Percentiles rank a stretch among this genome's conserved stretches.
Evolutionary conservation across 1,284 basidiomycete genomes (phyloP).

Genomic region (Sanguinoderma infundibulare): DNA sequence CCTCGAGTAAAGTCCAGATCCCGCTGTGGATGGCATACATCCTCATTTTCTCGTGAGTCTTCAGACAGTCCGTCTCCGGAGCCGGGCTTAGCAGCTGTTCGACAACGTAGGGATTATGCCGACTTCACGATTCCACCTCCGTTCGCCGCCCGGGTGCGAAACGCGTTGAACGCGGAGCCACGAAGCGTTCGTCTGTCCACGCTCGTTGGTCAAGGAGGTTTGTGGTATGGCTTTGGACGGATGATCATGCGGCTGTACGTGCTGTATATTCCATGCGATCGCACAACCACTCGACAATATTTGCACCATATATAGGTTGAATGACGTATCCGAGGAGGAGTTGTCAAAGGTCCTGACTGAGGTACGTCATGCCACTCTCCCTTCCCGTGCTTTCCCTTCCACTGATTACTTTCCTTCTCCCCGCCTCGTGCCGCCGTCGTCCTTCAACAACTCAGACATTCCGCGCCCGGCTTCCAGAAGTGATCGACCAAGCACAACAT

Average conservation of each 20-base stretch:
- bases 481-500: conserved; percentile 91
- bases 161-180: conserved; percentile 86
- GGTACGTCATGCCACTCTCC: conserved; percentile 42
- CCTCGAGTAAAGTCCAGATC: conserved; percentile 73
- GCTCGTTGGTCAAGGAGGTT: conserved; percentile 84
- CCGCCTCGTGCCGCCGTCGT: neutral
- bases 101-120: conserved; percentile 83
- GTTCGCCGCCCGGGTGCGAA: conserved; percentile 76
- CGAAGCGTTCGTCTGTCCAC: conserved; percentile 78
- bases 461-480: conserved; percentile 74
- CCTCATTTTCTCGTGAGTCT: conserved; percentile 78
- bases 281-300: neutral
- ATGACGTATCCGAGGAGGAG: conserved; percentile 70
- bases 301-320: conserved; percentile 51
- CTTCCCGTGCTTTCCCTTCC: neutral
- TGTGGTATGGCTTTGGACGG: conserved; percentile 90
- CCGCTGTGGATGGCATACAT: conserved; percentile 90
- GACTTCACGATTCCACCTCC: conserved; percentile 83
- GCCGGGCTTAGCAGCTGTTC: too few species aligned
- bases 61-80: conserved; percentile 41
- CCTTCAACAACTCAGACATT: conserved; percentile 64
- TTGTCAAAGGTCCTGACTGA: conserved; percentile 72
- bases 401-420: neutral
- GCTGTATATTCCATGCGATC: neutral
- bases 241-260: conserved; percentile 81